Conservation (phyloP, 805 yeast genomes). For the Komagataella populi region DNA sequence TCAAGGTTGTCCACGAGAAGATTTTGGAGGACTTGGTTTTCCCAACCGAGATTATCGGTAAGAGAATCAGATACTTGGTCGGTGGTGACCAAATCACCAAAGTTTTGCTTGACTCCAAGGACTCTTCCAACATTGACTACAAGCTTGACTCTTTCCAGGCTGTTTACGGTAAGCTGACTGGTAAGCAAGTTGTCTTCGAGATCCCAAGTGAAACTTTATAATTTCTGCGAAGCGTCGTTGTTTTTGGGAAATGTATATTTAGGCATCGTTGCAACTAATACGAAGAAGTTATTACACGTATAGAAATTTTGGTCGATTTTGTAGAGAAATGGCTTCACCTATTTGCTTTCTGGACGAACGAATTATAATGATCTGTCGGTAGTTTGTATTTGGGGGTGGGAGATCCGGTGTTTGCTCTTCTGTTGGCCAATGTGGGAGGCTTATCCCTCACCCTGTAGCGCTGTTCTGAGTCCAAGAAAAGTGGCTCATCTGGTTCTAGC, state of each 20-base stretch:
- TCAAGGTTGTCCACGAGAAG: constrained; percentile 97
- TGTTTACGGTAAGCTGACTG: constrained; percentile 95
- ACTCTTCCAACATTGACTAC: constrained; percentile 92
- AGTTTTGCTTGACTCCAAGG: constrained; percentile 96
- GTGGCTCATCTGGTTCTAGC: not conserved
- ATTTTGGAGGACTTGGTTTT: constrained; percentile 97
- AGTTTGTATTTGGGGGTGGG: not conserved
- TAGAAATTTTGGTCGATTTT: not conserved
- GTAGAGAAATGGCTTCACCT: not conserved
- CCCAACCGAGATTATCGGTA: constrained; percentile 99
- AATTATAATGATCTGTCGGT: not conserved
- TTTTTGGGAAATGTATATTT: not conserved
- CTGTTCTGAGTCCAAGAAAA: not conserved
- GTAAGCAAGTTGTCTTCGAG: constrained; percentile 98
- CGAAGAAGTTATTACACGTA: not conserved
- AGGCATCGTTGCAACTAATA: not conserved
- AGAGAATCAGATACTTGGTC: constrained; percentile 97
- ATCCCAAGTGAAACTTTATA: constrained; percentile 49
- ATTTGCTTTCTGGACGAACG: not conserved
- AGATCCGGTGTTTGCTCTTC: not conserved
- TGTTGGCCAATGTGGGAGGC: not conserved
- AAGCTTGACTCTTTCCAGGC: constrained; percentile 99
- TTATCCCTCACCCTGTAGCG: not conserved
- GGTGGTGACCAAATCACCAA: constrained; percentile 99
- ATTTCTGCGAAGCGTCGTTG: constrained; percentile 6